Evolutionary conservation across 2,329 filamentous ascomycete species (phyloP), one percentile per base, ranked within the genome.

Genomic region (Stachybotrys chlorohalonatus): DNA sequence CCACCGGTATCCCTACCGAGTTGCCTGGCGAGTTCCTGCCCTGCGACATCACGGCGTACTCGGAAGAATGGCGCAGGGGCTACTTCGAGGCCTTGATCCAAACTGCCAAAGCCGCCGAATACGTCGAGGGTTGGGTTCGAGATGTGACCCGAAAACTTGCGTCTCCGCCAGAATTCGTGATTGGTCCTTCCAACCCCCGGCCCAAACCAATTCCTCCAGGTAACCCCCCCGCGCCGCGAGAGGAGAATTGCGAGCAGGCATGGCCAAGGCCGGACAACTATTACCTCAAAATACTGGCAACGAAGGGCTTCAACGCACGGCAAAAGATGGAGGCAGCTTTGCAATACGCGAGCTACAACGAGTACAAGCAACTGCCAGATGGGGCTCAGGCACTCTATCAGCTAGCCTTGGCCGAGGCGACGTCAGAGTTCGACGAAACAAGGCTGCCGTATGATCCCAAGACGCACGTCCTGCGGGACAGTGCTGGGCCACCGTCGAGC

Each of bases 11-110:
- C 6, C 75, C 77, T 0, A 74, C 81, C 6, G 90, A 96, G 63
- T 89, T 90, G 0, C 77, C 81, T 16, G 87, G 81, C 0, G 67
- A 93, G 50, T 68, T 74, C 32, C 78, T 84, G 56, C 77, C 83
- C 0, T 83, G 83, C 59, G 89, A 96, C 66, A 75, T 94, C 54
- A 82, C 82, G 1, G 78, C 72, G 7, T 95, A 91, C 74, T 86
- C 84, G 58, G 90, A 95, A 69, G 78, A 86, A 52, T 97, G 92
- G 93, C 78, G 87, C 63, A 79, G 89, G 54, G 91, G 90, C 1
- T 97, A 97, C 70, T 91, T 87, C 64, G 84, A 95, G 64, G 80
- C 85, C 3, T 73, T 96, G 50, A 89, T 96, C 83, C 79, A 86
- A 11, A 83, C 83, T 56, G 92, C 87, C 1, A 82, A 83, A 60